phyloP scores from a whole-genome alignment of 257 asterid genomes.

The Handroanthus guayacan region DNA sequence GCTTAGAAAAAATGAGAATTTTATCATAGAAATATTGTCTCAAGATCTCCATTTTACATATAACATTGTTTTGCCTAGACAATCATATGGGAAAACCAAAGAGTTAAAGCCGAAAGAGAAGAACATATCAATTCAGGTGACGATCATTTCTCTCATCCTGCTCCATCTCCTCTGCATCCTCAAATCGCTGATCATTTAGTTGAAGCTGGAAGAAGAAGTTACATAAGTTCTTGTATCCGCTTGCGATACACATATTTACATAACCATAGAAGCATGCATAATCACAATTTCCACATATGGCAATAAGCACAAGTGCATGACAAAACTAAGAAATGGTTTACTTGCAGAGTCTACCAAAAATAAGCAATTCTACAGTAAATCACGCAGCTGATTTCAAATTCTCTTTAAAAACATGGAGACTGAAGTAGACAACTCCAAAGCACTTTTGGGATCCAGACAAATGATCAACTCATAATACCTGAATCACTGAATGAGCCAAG shows the following conservation, averaged over 20 bases:
- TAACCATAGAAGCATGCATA: neutral
- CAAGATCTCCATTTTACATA: slow-evolving; percentile 29
- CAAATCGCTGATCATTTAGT: slow-evolving; percentile 80
- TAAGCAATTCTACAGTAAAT: neutral
- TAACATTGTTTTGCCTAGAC: slow-evolving; percentile 31
- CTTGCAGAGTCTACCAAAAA: neutral
- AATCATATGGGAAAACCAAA: neutral
- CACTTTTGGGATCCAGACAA: neutral
- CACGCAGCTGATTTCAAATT: neutral
- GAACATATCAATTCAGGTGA: slow-evolving; percentile 33
- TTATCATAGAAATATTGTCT: neutral
- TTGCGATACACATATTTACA: neutral
- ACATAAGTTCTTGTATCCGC: slow-evolving; percentile 16
- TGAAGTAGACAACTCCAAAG: neutral
- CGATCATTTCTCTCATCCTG: slow-evolving; percentile 51
- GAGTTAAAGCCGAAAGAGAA: slow-evolving; percentile 6
- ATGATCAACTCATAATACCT: slow-evolving; percentile 46
- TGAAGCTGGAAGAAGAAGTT: slow-evolving; percentile 69
- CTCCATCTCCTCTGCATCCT: slow-evolving; percentile 93
- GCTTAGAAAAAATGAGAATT: neutral
- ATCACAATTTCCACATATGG: neutral
- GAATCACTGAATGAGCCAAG: slow-evolving; percentile 71
- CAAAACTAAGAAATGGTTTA: slow-evolving; percentile 15
- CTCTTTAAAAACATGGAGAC: neutral
- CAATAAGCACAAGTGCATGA: too few species aligned